Conservation (phyloP, 2,329 filamentous ascomycete species). For the Fusarium subglutinans region DNA sequence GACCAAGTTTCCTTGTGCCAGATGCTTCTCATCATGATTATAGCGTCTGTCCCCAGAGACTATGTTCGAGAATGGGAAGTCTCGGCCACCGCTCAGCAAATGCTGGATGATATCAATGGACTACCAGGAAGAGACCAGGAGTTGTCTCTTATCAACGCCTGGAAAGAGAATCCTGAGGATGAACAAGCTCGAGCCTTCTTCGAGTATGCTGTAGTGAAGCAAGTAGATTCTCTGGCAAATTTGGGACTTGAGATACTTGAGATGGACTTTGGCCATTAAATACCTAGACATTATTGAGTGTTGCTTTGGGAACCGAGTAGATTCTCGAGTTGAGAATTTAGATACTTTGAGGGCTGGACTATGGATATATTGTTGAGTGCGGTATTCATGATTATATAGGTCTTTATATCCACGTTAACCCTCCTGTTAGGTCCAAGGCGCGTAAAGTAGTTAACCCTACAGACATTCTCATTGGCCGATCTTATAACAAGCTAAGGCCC, state of each 20-base stretch:
- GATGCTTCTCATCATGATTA: constrained; percentile 59
- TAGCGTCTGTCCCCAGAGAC: constrained; percentile 53
- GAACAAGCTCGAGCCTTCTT: constrained; percentile 58
- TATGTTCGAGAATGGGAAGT: constrained; percentile 59
- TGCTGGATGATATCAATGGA: constrained; percentile 60
- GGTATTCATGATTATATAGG: neutral
- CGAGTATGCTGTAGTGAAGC: constrained; percentile 58
- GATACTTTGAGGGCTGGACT: neutral
- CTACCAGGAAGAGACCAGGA: constrained; percentile 58
- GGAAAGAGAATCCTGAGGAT: constrained; percentile 53
- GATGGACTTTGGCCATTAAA: constrained; percentile 48
- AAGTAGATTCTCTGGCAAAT: constrained; percentile 57
- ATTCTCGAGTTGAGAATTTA: neutral
- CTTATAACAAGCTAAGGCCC: neutral
- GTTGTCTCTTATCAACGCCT: constrained; percentile 54
- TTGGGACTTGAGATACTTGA: constrained; percentile 57
- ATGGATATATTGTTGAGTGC: neutral
- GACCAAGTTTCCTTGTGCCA: constrained; percentile 65
- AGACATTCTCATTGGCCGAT: neutral
- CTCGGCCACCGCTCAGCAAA: constrained; percentile 53
- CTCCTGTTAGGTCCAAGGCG: neutral
- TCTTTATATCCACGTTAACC: neutral
- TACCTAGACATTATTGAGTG: too few species aligned
- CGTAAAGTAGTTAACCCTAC: neutral
- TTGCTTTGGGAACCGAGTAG: neutral